Evolutionary conservation across 2,329 filamentous ascomycete genomes (phyloP).

Genomic region (Myriosclerotinia duriaeana): DNA sequence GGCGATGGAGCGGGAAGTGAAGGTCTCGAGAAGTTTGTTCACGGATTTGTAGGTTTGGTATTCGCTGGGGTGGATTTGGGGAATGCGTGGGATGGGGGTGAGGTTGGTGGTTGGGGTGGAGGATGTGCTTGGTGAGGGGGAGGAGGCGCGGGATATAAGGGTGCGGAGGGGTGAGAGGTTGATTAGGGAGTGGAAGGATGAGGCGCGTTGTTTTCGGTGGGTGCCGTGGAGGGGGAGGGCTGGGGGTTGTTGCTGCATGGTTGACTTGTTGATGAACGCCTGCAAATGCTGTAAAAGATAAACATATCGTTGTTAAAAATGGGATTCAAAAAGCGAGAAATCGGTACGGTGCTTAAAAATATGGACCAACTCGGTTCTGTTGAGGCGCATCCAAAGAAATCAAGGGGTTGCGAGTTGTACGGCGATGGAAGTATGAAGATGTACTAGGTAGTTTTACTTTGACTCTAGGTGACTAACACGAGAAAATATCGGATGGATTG

Average conservation of each 20-base stretch:
- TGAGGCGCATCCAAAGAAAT: not conserved
- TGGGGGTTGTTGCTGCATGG: slow-evolving; percentile 7
- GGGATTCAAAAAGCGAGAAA: not conserved
- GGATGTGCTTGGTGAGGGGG: not conserved
- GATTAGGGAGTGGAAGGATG: slow-evolving; percentile 12
- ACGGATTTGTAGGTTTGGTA: not conserved
- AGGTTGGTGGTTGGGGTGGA: not conserved
- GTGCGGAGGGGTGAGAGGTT: not conserved
- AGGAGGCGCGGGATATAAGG: not conserved
- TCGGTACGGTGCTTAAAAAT: not conserved
- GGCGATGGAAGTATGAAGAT: not conserved
- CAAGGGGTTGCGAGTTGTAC: not conserved
- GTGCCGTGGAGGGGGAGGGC: no score
- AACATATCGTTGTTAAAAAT: not conserved
- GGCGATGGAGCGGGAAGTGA: slow-evolving; percentile 5
- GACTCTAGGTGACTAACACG: not conserved
- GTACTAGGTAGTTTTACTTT: not conserved
- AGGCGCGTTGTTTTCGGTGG: not conserved
- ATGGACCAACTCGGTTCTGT: not conserved
- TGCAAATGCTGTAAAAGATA: not conserved
- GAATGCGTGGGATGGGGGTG: not conserved
- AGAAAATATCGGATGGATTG: not conserved
- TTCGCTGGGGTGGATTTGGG: slow-evolving; percentile 13
- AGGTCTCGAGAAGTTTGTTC: slow-evolving; percentile 1
- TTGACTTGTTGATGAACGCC: not conserved